Evolutionary conservation across 371 early-diverging fungal species (phyloP).

Genomic region (Funneliformis caledonium): DNA sequence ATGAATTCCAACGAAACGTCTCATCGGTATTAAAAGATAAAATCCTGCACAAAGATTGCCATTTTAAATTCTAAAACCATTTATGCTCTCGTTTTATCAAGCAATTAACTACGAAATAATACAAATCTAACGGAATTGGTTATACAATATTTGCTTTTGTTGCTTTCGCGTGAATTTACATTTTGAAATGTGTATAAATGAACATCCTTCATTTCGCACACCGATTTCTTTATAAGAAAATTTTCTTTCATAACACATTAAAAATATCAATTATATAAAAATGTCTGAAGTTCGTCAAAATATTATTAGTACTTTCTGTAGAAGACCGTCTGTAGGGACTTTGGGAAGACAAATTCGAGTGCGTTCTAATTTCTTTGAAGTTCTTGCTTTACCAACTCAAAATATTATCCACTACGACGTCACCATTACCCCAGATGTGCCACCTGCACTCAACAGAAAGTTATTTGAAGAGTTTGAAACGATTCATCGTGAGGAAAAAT

Average conservation of each 20-base stretch:
- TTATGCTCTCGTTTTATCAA: background rate
- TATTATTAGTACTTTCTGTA: background rate
- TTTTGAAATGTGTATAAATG: background rate
- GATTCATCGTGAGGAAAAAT: background rate
- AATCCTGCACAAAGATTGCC: background rate
- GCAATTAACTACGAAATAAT: too few relatives aligned
- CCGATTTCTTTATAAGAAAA: background rate
- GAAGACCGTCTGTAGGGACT: slow-evolving; percentile 42
- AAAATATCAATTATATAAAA: background rate
- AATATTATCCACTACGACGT: slow-evolving; percentile 52
- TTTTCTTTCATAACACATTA: background rate
- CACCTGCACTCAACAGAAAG: slow-evolving; percentile 53
- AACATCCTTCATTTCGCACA: background rate
- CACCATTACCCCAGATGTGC: slow-evolving; percentile 51
- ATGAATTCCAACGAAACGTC: background rate
- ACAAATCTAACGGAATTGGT: background rate
- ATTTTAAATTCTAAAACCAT: background rate
- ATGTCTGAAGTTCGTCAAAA: slow-evolving; percentile 17
- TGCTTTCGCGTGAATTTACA: background rate
- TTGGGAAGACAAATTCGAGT: slow-evolving; percentile 42
- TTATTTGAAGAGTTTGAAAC: slow-evolving; percentile 48
- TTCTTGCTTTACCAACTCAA: slow-evolving; percentile 43
- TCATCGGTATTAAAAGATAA: background rate
- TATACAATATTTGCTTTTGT: background rate
- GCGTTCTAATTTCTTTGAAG: slow-evolving; percentile 46